A percentile compares a stretch with the other conserved stretches of the same genome.
Conservation (phyloP, 495 filamentous ascomycete genomes). For the Diplogelasinospora grovesii region DNA sequence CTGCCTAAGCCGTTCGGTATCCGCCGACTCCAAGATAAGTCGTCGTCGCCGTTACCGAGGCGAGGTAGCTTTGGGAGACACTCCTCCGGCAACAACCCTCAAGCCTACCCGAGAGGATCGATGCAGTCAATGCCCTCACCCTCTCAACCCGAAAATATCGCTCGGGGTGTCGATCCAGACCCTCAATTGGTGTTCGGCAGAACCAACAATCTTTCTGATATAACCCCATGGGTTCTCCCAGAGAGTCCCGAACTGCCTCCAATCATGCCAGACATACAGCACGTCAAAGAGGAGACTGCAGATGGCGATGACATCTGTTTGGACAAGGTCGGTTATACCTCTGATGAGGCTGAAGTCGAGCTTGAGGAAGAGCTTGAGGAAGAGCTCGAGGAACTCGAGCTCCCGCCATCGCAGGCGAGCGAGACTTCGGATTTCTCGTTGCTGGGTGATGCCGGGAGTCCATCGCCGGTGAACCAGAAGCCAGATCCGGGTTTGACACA, state of each 20-base stretch:
- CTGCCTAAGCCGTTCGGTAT: slow-evolving; percentile 2
- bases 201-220: background rate
- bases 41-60: background rate
- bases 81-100: background rate
- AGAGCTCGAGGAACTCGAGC: too few relatives aligned
- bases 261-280: background rate
- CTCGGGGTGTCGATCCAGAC: too few relatives aligned
- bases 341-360: too few relatives aligned
- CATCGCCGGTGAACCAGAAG: background rate
- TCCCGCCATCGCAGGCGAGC: too few relatives aligned
- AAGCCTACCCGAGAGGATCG: background rate
- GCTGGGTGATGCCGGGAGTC: background rate
- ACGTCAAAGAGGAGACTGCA: background rate
- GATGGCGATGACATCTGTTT: too few relatives aligned
- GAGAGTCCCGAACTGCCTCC: too few relatives aligned
- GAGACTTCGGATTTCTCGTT: slow-evolving; percentile 2
- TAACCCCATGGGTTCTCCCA: too few relatives aligned
- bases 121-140: background rate
- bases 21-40: slow-evolving; percentile 5
- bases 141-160: too few relatives aligned
- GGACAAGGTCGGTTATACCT: too few relatives aligned
- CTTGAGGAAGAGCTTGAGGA: too few relatives aligned
- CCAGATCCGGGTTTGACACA: slow-evolving; percentile 12
- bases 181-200: background rate
- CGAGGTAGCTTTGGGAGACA: background rate